Conservation (phyloP, 768 basidiomycete species). For the Jaapia argillacea region DNA sequence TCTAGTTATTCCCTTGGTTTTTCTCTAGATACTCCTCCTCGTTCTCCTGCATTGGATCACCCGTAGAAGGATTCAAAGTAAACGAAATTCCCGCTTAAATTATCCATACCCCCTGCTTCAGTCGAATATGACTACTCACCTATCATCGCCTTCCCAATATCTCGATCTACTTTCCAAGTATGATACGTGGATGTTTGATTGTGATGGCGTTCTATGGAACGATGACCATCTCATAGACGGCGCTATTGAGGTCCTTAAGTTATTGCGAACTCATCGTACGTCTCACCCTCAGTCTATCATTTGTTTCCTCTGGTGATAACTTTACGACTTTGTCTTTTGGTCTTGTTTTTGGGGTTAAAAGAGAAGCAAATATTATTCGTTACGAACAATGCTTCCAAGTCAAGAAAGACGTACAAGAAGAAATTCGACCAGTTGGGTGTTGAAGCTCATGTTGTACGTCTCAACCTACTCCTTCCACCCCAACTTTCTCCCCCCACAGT, state of each 20-base stretch:
- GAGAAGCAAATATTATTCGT: constrained; percentile 87
- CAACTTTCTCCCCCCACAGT: neutral
- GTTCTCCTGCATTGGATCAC: too few relatives aligned
- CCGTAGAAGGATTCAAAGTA: too few relatives aligned
- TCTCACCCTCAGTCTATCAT: too few relatives aligned
- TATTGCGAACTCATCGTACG: constrained; percentile 67
- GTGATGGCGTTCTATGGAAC: constrained; percentile 92
- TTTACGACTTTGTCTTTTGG: constrained; percentile 3
- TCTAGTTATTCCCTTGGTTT: too few relatives aligned
- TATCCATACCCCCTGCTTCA: too few relatives aligned
- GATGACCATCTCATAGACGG: constrained; percentile 76
- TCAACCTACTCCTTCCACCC: too few relatives aligned
- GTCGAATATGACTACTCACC: neutral
- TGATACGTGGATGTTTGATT: constrained; percentile 95
- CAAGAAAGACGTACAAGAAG: constrained; percentile 73
- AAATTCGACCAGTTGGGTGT: constrained; percentile 91
- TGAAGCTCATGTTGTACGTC: constrained; percentile 71
- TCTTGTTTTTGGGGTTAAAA: constrained; percentile 19
- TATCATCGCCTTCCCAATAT: constrained; percentile 16
- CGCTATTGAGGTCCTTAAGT: constrained; percentile 59
- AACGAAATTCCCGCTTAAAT: too few relatives aligned
- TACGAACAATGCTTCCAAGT: constrained; percentile 96
- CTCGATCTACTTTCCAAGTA: constrained; percentile 40
- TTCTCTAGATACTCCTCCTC: too few relatives aligned
- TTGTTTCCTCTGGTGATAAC: constrained; percentile 3